Evolutionary conservation across 495 filamentous ascomycete species (phyloP).

Genomic region (Melanomma pulvis-pyrius): DNA sequence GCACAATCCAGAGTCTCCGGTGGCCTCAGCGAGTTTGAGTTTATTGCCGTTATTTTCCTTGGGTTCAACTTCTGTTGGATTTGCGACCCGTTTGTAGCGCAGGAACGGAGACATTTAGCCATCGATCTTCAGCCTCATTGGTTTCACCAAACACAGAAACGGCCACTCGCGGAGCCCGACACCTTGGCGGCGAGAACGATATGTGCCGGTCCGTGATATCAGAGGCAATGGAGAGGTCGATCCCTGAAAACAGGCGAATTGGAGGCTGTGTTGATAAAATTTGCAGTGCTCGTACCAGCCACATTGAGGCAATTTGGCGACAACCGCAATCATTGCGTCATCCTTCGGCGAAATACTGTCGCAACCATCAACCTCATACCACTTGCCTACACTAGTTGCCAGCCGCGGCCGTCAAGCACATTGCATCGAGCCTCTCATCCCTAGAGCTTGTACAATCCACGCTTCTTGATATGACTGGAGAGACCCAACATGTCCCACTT

Average conservation of each 20-base stretch:
- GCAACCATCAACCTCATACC: not conserved
- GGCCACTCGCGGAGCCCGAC: not conserved
- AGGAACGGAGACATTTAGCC: not conserved
- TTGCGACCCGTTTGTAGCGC: not conserved
- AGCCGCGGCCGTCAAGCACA: conserved; percentile 22
- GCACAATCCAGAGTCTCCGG: not conserved
- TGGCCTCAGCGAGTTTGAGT: not conserved
- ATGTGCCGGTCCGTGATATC: not conserved
- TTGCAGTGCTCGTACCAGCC: not conserved
- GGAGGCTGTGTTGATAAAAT: not conserved
- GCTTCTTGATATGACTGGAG: not conserved
- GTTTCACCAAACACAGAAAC: not conserved
- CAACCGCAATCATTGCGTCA: conserved; percentile 11
- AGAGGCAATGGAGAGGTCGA: not conserved
- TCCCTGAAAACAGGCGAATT: not conserved
- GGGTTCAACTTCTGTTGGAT: too few relatives aligned
- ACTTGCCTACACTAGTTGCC: not conserved
- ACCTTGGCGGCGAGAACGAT: not conserved
- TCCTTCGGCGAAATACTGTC: conserved; percentile 2
- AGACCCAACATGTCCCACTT: not conserved
- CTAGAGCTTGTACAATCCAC: not conserved
- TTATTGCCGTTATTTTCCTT: too few relatives aligned
- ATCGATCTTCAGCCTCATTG: not conserved
- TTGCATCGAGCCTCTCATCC: too few relatives aligned
- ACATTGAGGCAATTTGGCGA: conserved; percentile 11